These are phyloP conservation scores for Auricularia auricula-judae DNA, from an alignment of 768 basidiomycete genomes.

Conservation along the genomic window DNA sequence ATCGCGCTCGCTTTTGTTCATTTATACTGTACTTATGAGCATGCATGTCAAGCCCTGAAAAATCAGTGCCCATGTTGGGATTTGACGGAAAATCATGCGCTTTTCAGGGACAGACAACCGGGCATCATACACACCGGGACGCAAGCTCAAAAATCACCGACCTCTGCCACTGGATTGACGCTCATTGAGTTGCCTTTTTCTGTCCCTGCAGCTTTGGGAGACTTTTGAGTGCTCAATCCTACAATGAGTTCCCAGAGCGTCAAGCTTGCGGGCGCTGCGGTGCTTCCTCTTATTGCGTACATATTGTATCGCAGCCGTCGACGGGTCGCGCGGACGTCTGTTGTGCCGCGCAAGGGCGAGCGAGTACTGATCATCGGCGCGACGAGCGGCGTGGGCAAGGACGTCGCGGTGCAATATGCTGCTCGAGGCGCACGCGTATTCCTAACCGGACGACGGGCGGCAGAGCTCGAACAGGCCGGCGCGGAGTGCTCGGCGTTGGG, in stretches of 20 bases:
- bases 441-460: constrained; percentile 55
- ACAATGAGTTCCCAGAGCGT: neutral
- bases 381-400: constrained; percentile 70
- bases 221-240: too few species aligned
- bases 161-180: neutral
- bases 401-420: constrained; percentile 61
- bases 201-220: too few species aligned
- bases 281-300: neutral
- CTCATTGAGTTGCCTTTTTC: neutral
- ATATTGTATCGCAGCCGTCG: neutral
- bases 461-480: constrained; percentile 45
- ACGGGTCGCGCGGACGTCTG: neutral
- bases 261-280: neutral
- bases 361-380: constrained; percentile 76
- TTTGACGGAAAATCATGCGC: neutral
- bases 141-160: neutral
- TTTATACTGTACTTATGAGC: constrained; percentile 12
- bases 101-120: neutral
- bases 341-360: constrained; percentile 37
- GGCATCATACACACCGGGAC: neutral
- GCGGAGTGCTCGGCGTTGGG: constrained; percentile 39
- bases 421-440: constrained; percentile 65
- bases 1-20: neutral
- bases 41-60: too few species aligned
- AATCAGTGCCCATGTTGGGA: neutral